Percentiles rank a stretch among this genome's conserved stretches.
phyloP scores from a whole-genome alignment of 495 filamentous ascomycete species.

The Penicillium atrosanguineum region DNA sequence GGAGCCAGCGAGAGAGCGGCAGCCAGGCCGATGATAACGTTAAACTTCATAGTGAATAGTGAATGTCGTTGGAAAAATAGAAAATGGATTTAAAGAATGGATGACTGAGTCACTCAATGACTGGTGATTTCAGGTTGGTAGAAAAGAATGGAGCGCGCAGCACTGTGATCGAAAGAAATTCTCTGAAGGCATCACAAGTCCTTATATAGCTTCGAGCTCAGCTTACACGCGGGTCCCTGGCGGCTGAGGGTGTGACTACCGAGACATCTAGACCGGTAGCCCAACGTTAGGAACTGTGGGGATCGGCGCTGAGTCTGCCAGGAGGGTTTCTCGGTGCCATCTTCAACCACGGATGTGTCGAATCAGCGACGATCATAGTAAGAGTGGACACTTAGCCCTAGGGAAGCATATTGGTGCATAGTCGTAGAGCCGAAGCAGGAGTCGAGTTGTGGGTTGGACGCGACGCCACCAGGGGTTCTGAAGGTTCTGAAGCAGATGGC shows the following conservation, averaged over 20 bases:
- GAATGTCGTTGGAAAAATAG: conserved; percentile 6
- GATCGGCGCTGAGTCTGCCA: conserved; percentile 11
- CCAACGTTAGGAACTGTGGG: conserved; percentile 5
- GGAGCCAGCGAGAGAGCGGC: conserved; percentile 26
- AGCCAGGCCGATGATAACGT: conserved; percentile 26
- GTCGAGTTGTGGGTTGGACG: background rate
- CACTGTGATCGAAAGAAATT: conserved; percentile 20
- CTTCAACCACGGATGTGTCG: conserved; percentile 2
- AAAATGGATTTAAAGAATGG: conserved; percentile 13
- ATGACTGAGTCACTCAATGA: conserved; percentile 17
- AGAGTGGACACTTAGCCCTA: conserved; percentile 1
- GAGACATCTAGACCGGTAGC: background rate
- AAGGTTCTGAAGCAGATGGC: conserved; percentile 10
- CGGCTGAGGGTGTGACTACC: conserved; percentile 1
- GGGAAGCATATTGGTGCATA: conserved; percentile 9
- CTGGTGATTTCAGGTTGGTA: conserved; percentile 14
- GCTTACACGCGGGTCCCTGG: background rate
- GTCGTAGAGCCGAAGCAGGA: conserved; percentile 7
- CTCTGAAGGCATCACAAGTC: background rate
- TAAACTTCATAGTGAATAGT: conserved; percentile 33
- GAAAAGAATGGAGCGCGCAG: conserved; percentile 27
- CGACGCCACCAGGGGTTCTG: background rate
- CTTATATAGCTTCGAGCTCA: conserved; percentile 15
- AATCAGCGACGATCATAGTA: conserved; percentile 7
- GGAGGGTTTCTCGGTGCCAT: background rate